Conservation (phyloP, 2,329 filamentous ascomycete species). For the Graphilbum ipis-grandicollis region DNA sequence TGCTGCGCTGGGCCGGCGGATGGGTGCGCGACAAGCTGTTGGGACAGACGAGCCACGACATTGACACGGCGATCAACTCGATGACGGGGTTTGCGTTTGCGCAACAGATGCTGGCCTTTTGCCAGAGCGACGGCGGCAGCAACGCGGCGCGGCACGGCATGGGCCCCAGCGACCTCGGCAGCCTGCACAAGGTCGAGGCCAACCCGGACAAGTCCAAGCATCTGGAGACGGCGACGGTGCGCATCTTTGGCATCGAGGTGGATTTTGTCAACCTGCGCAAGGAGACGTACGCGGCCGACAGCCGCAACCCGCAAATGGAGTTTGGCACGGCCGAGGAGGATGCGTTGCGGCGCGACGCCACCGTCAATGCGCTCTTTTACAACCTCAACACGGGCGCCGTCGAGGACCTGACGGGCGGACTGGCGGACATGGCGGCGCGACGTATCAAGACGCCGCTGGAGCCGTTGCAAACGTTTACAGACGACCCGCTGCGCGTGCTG, state of each 20-base stretch:
- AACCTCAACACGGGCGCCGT: constrained; percentile 65
- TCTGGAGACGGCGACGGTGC: constrained; percentile 77
- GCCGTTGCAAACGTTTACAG: constrained; percentile 81
- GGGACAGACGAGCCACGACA: constrained; percentile 55
- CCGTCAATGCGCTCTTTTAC: constrained; percentile 91
- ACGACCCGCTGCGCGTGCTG: constrained; percentile 78
- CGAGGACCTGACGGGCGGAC: constrained; percentile 73
- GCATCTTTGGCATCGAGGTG: constrained; percentile 70
- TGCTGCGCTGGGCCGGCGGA: constrained; percentile 66
- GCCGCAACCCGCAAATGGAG: constrained; percentile 79
- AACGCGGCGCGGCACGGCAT: constrained; percentile 45
- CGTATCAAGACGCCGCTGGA: constrained; percentile 75
- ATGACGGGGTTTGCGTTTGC: constrained; percentile 71
- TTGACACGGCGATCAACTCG: constrained; percentile 70
- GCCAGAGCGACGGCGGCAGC: constrained; percentile 38
- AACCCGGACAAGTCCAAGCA: constrained; percentile 97
- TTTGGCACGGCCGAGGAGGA: constrained; percentile 89
- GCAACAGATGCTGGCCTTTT: constrained; percentile 49
- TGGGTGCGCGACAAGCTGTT: constrained; percentile 80
- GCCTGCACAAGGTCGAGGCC: constrained; percentile 71
- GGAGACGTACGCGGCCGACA: constrained; percentile 79
- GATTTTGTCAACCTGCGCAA: constrained; percentile 90
- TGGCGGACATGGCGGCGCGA: constrained; percentile 53
- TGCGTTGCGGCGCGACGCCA: constrained; percentile 76
- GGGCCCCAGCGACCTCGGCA: constrained; percentile 43